phyloP scores from a whole-genome alignment of 108 stramenopile species.

The Nitzschia inconspicua region DNA sequence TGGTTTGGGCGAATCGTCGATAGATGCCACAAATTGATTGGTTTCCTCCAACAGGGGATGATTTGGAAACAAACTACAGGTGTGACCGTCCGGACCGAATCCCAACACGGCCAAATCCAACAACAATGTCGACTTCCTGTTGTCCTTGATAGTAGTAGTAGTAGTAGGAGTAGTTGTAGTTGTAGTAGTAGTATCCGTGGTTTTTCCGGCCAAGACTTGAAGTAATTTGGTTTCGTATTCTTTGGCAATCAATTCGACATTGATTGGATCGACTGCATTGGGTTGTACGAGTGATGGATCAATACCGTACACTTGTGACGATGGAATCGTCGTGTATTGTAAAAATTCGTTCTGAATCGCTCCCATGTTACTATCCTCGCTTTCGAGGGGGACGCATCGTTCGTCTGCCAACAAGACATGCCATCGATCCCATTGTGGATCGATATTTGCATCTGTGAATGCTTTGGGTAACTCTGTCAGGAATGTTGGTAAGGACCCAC shows the following conservation, averaged over 20 bases:
- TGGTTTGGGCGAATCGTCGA: slow-evolving; percentile 95
- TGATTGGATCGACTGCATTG: background rate
- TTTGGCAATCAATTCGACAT: slow-evolving; percentile 44
- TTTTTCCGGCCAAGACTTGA: slow-evolving; percentile 18
- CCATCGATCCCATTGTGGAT: slow-evolving; percentile 72
- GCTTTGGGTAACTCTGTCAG: slow-evolving; percentile 36
- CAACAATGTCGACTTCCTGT: no score
- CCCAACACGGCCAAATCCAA: slow-evolving; percentile 93
- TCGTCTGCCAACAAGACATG: slow-evolving; percentile 93
- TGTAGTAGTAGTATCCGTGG: no score
- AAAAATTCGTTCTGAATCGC: slow-evolving; percentile 49
- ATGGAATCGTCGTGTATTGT: slow-evolving; percentile 45
- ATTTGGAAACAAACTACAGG: slow-evolving; percentile 90
- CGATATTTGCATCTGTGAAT: slow-evolving; percentile 26
- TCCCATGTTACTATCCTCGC: slow-evolving; percentile 83
- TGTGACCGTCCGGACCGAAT: slow-evolving; percentile 97
- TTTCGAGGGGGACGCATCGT: slow-evolving; percentile 76
- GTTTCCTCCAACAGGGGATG: slow-evolving; percentile 69
- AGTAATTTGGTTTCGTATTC: slow-evolving; percentile 54
- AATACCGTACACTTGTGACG: slow-evolving; percentile 68
- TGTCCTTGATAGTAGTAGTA: no score
- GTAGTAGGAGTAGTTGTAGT: no score
- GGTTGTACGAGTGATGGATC: slow-evolving; percentile 35
- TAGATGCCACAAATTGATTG: slow-evolving; percentile 61
- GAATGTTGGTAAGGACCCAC: slow-evolving; percentile 87